Percentiles rank a stretch among this genome's conserved stretches.
Conservation (phyloP, 2,329 filamentous ascomycete species). For the Fusarium paranaense region DNA sequence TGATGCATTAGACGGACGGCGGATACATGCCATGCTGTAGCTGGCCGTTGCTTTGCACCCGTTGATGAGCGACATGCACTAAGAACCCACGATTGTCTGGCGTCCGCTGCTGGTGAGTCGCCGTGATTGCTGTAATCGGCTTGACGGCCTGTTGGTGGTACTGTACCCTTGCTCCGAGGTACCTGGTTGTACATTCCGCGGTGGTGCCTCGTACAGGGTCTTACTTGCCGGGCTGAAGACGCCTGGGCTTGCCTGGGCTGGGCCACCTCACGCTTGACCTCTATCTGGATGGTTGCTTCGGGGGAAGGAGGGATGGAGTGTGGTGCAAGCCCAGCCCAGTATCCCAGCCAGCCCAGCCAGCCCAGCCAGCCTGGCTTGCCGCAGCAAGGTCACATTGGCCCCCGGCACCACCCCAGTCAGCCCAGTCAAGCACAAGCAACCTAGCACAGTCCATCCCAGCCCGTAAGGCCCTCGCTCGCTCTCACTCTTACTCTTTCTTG, state of each 20-base stretch:
- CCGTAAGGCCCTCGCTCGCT: not conserved
- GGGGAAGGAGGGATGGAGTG: not conserved
- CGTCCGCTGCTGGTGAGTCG: not conserved
- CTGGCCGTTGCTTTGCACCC: not conserved
- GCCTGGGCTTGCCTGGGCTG: conserved; percentile 17
- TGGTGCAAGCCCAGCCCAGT: not conserved
- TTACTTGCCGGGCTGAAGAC: conserved; percentile 27
- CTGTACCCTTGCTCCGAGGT: conserved; percentile 16
- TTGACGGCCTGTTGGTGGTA: not conserved
- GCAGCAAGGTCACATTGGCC: conserved; percentile 33
- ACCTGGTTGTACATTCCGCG: conserved; percentile 8
- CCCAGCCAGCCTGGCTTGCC: conserved; percentile 24
- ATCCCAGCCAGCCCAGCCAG: not conserved
- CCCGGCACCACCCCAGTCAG: not conserved
- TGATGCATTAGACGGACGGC: not conserved
- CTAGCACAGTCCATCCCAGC: not conserved
- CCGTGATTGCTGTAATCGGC: conserved; percentile 8
- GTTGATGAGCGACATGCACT: not conserved
- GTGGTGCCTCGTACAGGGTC: conserved; percentile 13
- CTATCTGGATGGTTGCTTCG: not conserved
- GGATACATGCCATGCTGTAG: not conserved
- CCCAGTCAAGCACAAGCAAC: not conserved
- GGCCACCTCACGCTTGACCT: not conserved
- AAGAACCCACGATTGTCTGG: not conserved
- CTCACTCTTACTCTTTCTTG: conserved; percentile 12